Evolutionary conservation across 2,329 filamentous ascomycete genomes (phyloP).

Genomic region (Immersiporthe knoxdaviesiana): DNA sequence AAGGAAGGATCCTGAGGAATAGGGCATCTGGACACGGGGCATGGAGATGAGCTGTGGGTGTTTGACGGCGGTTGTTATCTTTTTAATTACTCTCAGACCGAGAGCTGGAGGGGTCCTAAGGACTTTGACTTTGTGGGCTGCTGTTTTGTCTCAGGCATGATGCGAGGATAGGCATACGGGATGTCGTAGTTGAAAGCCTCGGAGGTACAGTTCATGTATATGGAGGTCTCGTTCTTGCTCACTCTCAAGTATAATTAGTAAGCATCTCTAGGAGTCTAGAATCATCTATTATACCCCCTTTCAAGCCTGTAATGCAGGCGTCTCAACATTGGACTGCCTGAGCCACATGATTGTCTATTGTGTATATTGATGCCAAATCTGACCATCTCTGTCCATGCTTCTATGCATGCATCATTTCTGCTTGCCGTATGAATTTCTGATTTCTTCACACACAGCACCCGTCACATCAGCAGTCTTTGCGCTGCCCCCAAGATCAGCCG

Average conservation of each 20-base stretch:
- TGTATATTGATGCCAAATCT: neutral
- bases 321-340: too few relatives aligned
- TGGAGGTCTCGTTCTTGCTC: neutral
- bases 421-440: conserved; percentile 24
- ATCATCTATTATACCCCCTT: too few relatives aligned
- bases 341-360: neutral
- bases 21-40: conserved; percentile 7
- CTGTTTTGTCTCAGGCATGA: neutral
- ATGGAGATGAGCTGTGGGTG: conserved; percentile 13
- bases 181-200: neutral
- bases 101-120: neutral
- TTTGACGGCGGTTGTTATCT: neutral
- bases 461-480: conserved; percentile 34
- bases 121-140: conserved; percentile 9
- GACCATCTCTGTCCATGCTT: neutral
- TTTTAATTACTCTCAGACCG: neutral
- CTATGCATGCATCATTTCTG: neutral
- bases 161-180: neutral
- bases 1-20: conserved; percentile 1
- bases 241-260: too few relatives aligned
- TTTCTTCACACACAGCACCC: conserved; percentile 30
- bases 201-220: neutral
- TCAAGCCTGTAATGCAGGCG: too few relatives aligned
- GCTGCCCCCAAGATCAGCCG: conserved; percentile 53
- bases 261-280: too few relatives aligned